Evolutionary conservation across 1,284 basidiomycete species (phyloP).

Genomic region (Pseudomicrostroma phylloplanum): DNA sequence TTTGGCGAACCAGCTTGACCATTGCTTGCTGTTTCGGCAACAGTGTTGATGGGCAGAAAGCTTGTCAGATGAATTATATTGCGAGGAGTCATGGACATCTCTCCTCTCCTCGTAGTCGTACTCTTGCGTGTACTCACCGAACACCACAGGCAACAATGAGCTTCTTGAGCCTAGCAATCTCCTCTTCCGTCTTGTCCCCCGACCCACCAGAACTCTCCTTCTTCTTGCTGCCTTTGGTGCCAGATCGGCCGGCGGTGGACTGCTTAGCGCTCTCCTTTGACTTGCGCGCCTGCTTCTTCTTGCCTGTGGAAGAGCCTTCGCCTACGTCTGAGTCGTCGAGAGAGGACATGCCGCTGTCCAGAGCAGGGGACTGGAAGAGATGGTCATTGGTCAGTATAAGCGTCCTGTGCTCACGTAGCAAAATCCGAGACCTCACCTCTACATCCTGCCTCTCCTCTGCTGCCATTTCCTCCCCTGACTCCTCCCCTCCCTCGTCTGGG

Average conservation of each 20-base stretch:
- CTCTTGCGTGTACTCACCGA: not conserved
- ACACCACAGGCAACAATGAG: not conserved
- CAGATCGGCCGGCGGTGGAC: not conserved
- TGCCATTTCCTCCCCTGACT: not conserved
- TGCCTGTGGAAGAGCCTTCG: not conserved
- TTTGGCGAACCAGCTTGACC: not conserved
- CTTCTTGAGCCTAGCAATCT: constrained; percentile 6
- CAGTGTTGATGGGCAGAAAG: not conserved
- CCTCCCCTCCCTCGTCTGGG: not conserved
- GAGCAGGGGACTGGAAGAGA: not conserved
- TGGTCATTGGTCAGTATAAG: too few relatives aligned
- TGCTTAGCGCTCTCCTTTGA: not conserved
- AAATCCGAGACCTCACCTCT: not conserved
- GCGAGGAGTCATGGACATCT: not conserved
- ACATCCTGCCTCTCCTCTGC: not conserved
- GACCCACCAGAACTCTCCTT: not conserved
- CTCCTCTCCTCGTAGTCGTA: not conserved
- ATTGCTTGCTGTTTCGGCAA: not conserved
- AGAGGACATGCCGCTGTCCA: not conserved
- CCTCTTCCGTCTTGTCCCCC: not conserved
- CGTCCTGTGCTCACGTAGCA: too few relatives aligned
- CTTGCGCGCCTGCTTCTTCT: not conserved
- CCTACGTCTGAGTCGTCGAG: not conserved
- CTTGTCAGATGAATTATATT: not conserved
- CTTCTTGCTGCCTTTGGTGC: not conserved